Evolutionary conservation across 495 filamentous ascomycete genomes (phyloP), one percentile per base, ranked within the genome.

Genomic region (Neurospora sp.): DNA sequence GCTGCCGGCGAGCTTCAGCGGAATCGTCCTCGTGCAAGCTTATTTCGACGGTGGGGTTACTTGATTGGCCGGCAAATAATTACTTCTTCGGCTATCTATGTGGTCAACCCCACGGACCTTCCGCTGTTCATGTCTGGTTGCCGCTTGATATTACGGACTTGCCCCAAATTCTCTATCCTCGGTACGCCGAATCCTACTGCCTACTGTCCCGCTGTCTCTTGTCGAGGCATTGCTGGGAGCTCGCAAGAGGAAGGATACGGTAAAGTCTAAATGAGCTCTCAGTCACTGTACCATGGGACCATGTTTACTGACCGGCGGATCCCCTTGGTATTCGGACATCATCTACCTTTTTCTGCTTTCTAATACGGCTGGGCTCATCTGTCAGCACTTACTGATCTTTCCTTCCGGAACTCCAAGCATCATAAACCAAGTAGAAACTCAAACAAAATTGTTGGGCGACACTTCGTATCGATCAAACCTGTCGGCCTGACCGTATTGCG

Each of bases 31-130:
- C 75, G 20, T 18, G 41, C 74, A 75, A 77, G 74, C 75, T 75
- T 77, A 72, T 72, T 75, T 77, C 44, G 69, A 77, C 73, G 6
- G 23, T 76, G 16, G 48, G 35, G 27, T 40, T 18, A 27, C n/a
- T 35, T 39, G 39, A 74, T 75, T 76, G 71, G 75, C 42, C 18
- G 18, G 54, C 10, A 62, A 20, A 62, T 18, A 18, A 62, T 62
- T 8, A 9, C n/a, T 16, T 72, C 6, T 46, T 39, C 42, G 40
- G 72, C 40, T 74, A 75, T 70, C 54, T 38, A 39, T 31, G 46
- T 38, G 35, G 71, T 76, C 14, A 69, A 39, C 37, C 39, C n/a
- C 27, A 39, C 41, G 38, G n/a, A 62, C 14, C 31, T 59, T 42
- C 42, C 16, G 39, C 12, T 31, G 37, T 31, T 70, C 39, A 71